Base-by-base conservation (phyloP, 2,329 filamentous ascomycete genomes). In the Aspergillus novoparasiticus region DNA sequence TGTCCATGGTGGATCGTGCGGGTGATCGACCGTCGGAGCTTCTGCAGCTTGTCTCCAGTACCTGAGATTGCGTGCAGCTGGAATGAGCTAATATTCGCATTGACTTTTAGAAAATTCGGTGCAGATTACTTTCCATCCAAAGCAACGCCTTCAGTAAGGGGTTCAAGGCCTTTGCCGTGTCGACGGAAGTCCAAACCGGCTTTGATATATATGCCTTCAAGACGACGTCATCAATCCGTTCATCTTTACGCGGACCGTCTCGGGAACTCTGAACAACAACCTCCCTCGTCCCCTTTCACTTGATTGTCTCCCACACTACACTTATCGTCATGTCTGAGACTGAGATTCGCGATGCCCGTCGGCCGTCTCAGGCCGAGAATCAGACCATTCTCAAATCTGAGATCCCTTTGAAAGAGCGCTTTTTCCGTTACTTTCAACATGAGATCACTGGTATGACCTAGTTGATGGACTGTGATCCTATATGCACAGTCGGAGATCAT, bases 381-480 rank as follows among this genome's bases (percentile, higher is more conserved):
- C 73, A 77, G 55, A 73, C 69, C 9, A 69, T 73, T 56, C 71
- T 70, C 6, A 78, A 75, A 61, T 70, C 74, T 4, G 78, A 80
- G 48, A 75, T 78, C 11, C 75, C 79, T 63, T 79, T 87, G 62
- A 95, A 93, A 69, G 90, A 94, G 73, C 87, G 87, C 43, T 97
- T 97, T 81, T 94, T 94, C 76, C 87, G 88, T 70, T 90, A 93
- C 74, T 97, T 97, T 73, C 89, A 92, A 68, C 85, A 89, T 70
- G 89, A 91, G 77, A 87, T 91, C 58, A 87, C 87, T 54, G 85
- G 92, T 93, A 81, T 76, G 82, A 70, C 30, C 36, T 34, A 48
- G 39, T 58, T 30, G 57, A 41, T 54, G 28, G 46, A 48, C 53
- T 57, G 50, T 57, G 51, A 56, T 58, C 28, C 54, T 56, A 23